Conservation (phyloP, 2,329 filamentous ascomycete species). For the Rasamsonia emersonii region DNA sequence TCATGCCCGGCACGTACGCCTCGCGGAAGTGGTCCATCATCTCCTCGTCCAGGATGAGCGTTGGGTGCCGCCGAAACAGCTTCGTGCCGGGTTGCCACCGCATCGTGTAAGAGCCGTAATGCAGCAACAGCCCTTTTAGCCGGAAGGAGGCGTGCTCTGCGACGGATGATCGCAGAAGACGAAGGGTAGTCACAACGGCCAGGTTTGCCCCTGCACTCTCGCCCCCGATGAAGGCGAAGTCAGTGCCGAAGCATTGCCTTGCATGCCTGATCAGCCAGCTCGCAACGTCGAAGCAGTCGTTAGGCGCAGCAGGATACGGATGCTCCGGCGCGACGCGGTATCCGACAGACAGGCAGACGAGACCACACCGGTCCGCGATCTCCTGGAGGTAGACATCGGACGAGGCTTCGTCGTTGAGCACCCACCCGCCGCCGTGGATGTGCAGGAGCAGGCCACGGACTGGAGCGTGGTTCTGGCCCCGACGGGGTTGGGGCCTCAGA, state of each 20-base stretch:
- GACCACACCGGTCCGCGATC: neutral
- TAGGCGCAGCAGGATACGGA: constrained; percentile 39
- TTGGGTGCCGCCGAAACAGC: constrained; percentile 27
- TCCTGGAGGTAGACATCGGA: constrained; percentile 1
- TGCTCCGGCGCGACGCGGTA: constrained; percentile 47
- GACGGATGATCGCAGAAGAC: neutral
- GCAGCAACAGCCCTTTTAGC: constrained; percentile 43
- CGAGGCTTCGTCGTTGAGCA: neutral
- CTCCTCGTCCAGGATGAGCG: constrained; percentile 38
- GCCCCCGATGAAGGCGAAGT: neutral
- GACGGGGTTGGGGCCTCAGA: neutral
- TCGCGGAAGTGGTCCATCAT: constrained; percentile 35
- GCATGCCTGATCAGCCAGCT: constrained; percentile 26
- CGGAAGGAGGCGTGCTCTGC: constrained; percentile 27
- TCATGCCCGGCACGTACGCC: constrained; percentile 1
- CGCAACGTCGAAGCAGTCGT: constrained; percentile 42
- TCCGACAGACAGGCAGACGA: constrained; percentile 35
- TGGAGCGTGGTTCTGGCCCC: too few relatives aligned
- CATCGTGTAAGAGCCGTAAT: constrained; percentile 47
- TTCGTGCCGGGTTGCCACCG: constrained; percentile 34
- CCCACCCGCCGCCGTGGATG: constrained; percentile 2
- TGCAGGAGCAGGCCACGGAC: constrained; percentile 1
- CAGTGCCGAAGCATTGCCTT: neutral
- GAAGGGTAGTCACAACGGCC: neutral
- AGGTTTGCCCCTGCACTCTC: constrained; percentile 1